phyloP scores from a whole-genome alignment of 257 asterid species.

The Nicotiana attenuata region DNA sequence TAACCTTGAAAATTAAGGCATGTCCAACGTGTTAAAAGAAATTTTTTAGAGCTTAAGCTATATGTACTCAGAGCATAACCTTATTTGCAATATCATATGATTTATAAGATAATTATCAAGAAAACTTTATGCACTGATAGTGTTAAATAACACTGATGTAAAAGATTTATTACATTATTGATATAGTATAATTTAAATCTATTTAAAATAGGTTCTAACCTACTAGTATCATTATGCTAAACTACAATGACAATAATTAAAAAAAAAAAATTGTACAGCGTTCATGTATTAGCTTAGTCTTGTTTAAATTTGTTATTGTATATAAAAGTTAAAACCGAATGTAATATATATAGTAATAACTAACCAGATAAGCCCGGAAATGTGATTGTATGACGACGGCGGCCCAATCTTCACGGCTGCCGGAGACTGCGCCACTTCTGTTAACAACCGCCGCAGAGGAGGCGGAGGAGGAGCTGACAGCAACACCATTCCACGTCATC shows the following conservation, averaged over 20 bases:
- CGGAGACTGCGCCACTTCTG: slow-evolving; percentile 6
- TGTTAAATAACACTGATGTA: no score
- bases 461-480: background rate
- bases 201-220: no score
- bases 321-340: background rate
- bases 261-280: no score
- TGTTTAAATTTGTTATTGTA: background rate
- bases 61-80: no score
- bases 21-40: background rate
- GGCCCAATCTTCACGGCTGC: slow-evolving; percentile 26
- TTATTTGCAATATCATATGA: no score
- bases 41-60: background rate
- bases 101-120: no score
- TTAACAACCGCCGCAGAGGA: slow-evolving; percentile 17
- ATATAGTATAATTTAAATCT: no score
- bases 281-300: no score
- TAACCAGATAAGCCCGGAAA: slow-evolving; percentile 48
- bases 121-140: no score
- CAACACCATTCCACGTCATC: background rate
- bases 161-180: no score
- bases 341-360: background rate
- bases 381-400: slow-evolving; percentile 39
- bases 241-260: no score
- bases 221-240: no score
- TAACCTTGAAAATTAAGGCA: background rate